These are phyloP conservation scores for Rhynchosporium agropyri DNA, from an alignment of 2,329 filamentous ascomycete genomes.

Conservation along the genomic window DNA sequence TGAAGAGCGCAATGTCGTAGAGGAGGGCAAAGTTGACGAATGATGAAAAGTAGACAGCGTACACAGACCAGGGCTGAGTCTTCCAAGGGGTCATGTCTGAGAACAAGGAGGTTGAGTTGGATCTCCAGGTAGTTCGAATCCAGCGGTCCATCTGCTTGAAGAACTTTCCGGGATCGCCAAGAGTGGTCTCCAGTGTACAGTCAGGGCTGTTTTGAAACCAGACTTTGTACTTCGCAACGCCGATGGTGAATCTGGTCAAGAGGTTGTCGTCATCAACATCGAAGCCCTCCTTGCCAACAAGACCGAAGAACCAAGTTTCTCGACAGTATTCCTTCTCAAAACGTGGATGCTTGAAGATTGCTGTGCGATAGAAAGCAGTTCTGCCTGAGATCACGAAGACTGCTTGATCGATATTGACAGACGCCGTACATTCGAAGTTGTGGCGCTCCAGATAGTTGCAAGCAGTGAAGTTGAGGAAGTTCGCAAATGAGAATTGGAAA, in stretches of 20 bases:
- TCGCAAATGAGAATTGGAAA: slow-evolving; percentile 19
- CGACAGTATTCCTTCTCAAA: slow-evolving; percentile 51
- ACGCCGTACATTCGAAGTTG: slow-evolving; percentile 62
- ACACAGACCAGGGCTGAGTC: slow-evolving; percentile 54
- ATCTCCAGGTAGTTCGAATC: slow-evolving; percentile 61
- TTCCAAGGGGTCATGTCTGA: slow-evolving; percentile 45
- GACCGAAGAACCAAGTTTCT: slow-evolving; percentile 51
- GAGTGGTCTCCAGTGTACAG: slow-evolving; percentile 53
- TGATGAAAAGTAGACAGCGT: slow-evolving; percentile 57
- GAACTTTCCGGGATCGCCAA: slow-evolving; percentile 56
- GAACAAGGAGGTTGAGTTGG: slow-evolving; percentile 54
- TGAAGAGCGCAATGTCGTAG: slow-evolving; percentile 46
- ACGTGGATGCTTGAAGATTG: slow-evolving; percentile 49
- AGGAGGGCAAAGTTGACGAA: slow-evolving; percentile 59
- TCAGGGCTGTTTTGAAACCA: slow-evolving; percentile 56
- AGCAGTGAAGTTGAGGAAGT: slow-evolving; percentile 55
- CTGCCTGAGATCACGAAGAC: slow-evolving; percentile 61
- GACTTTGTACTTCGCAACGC: slow-evolving; percentile 52
- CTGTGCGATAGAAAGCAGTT: slow-evolving; percentile 54
- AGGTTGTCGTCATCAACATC: slow-evolving; percentile 65
- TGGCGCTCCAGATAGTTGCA: slow-evolving; percentile 62
- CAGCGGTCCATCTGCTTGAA: slow-evolving; percentile 57
- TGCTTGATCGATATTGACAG: slow-evolving; percentile 59
- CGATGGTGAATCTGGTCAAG: slow-evolving; percentile 56
- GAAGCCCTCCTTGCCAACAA: slow-evolving; percentile 50